phyloP scores from a whole-genome alignment of 1,139 yeast species.

The Hyphopichia pseudoburtonii region DNA sequence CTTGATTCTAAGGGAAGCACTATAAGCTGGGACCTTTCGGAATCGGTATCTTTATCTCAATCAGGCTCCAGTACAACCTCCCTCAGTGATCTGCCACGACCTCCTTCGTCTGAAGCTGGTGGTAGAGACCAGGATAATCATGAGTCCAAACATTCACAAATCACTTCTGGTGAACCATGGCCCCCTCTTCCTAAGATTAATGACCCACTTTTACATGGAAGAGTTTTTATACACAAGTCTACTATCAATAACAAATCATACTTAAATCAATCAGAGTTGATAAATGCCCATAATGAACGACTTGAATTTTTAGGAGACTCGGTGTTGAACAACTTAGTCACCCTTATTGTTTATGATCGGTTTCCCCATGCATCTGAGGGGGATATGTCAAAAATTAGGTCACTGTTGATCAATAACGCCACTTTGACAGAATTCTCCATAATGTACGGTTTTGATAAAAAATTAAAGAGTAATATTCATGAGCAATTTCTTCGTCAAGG shows the following conservation, averaged over 20 bases:
- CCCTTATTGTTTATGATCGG: constrained; percentile 61
- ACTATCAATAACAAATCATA: constrained; percentile 59
- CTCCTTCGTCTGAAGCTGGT: too few species aligned
- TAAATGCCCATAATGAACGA: constrained; percentile 78
- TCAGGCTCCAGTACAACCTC: background rate
- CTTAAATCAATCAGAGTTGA: constrained; percentile 54
- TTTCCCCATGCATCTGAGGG: constrained; percentile 84
- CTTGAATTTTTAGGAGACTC: constrained; percentile 95
- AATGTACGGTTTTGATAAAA: constrained; percentile 66
- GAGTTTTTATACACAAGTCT: constrained; percentile 85
- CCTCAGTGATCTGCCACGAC: too few species aligned
- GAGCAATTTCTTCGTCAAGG: constrained; percentile 35
- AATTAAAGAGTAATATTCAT: constrained; percentile 49
- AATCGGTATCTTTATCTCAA: background rate
- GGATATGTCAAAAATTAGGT: constrained; percentile 67
- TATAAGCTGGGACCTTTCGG: too few species aligned
- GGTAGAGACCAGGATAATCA: too few species aligned
- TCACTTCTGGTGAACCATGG: background rate
- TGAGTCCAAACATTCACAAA: too few species aligned
- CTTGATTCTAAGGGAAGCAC: constrained; percentile 2
- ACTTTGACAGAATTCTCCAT: constrained; percentile 71
- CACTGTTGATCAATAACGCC: constrained; percentile 72
- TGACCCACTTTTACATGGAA: constrained; percentile 56
- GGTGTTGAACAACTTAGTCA: constrained; percentile 69
- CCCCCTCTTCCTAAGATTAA: constrained; percentile 34